Evolutionary conservation across 768 basidiomycete species (phyloP).

Genomic region (Kwoniella shandongensis): DNA sequence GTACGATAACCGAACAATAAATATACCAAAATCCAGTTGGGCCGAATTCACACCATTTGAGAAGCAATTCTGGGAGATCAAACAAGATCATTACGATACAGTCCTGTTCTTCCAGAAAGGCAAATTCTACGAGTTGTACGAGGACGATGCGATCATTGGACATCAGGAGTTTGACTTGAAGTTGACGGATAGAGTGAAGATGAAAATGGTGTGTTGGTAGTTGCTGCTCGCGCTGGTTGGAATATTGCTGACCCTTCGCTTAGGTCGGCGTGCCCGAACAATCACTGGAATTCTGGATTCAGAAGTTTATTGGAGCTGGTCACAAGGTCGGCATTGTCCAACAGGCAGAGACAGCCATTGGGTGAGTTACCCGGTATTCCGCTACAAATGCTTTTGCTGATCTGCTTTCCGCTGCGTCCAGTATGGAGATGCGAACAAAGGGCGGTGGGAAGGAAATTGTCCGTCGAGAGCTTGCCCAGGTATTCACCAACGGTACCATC

Average conservation of each 20-base stretch:
- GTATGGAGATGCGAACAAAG: slow-evolving; percentile 87
- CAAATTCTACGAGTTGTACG: slow-evolving; percentile 66
- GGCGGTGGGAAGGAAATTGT: slow-evolving; percentile 72
- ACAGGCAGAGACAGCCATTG: slow-evolving; percentile 93
- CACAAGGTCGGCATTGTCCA: slow-evolving; percentile 79
- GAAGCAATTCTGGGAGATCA: slow-evolving; percentile 78
- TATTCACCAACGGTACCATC: slow-evolving; percentile 93
- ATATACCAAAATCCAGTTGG: slow-evolving; percentile 76
- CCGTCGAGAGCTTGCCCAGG: slow-evolving; percentile 84
- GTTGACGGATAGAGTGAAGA: slow-evolving; percentile 77
- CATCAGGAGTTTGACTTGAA: slow-evolving; percentile 95
- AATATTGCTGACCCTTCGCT: neutral
- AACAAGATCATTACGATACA: slow-evolving; percentile 95
- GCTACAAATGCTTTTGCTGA: slow-evolving; percentile 4
- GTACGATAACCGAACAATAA: slow-evolving; percentile 87
- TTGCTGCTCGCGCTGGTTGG: neutral
- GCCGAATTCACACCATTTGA: slow-evolving; percentile 89
- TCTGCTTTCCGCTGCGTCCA: slow-evolving; percentile 10
- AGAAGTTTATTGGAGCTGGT: slow-evolving; percentile 54
- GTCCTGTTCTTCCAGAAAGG: slow-evolving; percentile 99
- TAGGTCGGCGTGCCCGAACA: slow-evolving; percentile 94
- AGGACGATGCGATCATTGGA: slow-evolving; percentile 87
- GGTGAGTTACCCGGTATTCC: slow-evolving; percentile 51
- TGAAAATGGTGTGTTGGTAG: slow-evolving; percentile 78
- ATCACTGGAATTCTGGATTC: slow-evolving; percentile 72